Evolutionary conservation across 306 rosid species (phyloP).

Genomic region (Begonia peltatifolia): DNA sequence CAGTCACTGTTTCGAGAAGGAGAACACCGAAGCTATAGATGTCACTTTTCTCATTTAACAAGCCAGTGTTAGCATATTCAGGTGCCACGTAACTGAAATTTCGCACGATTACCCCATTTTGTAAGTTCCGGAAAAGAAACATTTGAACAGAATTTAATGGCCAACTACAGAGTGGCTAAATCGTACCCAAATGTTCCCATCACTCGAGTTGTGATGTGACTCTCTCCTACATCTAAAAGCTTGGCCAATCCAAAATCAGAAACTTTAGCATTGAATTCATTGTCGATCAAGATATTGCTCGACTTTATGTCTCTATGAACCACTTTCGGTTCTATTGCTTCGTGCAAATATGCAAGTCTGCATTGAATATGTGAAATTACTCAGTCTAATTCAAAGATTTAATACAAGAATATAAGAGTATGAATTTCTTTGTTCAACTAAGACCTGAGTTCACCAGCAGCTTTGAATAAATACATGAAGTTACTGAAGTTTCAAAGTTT

Average conservation of each 20-base stretch:
- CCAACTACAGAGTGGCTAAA: not conserved
- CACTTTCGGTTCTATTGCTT: constrained; percentile 94
- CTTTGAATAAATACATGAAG: too few species aligned
- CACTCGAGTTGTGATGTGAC: constrained; percentile 85
- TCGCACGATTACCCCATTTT: too few species aligned
- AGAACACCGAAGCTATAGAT: constrained; percentile 92
- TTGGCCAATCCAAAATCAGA: constrained; percentile 94
- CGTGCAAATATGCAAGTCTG: constrained; percentile 92
- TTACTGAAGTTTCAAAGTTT: too few species aligned
- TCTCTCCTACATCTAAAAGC: constrained; percentile 73
- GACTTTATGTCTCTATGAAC: constrained; percentile 93
- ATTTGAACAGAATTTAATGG: too few species aligned
- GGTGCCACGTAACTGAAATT: constrained; percentile 79
- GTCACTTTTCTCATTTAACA: constrained; percentile 85
- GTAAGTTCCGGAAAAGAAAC: too few species aligned
- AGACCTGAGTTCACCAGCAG: too few species aligned
- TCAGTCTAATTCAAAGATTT: too few species aligned
- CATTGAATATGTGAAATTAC: not conserved
- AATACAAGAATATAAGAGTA: too few species aligned
- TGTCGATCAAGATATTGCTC: constrained; percentile 80
- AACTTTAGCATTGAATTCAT: constrained; percentile 81
- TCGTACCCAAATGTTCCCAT: constrained; percentile 99
- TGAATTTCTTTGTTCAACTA: too few species aligned
- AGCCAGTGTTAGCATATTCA: constrained; percentile 90
- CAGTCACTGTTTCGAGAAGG: constrained; percentile 81